phyloP scores from a whole-genome alignment of 352 stramenopile genomes.

The Phytopythium kandeliae region DNA sequence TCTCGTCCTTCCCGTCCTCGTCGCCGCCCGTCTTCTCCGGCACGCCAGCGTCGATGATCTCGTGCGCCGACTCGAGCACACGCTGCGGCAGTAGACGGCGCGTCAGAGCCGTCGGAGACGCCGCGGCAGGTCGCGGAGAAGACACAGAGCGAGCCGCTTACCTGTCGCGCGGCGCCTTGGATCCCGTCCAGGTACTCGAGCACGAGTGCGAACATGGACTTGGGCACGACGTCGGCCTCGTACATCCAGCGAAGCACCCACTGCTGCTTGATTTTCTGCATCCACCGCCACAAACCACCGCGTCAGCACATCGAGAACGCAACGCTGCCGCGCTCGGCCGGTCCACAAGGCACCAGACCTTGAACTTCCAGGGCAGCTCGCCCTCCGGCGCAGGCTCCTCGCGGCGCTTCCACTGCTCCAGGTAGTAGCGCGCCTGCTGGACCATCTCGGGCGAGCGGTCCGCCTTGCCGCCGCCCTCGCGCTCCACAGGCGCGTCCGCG shows the following conservation, averaged over 20 bases:
- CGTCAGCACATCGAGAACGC: too few species aligned
- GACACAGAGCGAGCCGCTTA: conserved; percentile 8
- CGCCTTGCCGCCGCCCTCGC: conserved; percentile 50
- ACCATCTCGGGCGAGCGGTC: conserved; percentile 76
- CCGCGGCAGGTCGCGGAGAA: too few species aligned
- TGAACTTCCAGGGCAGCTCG: conserved; percentile 77
- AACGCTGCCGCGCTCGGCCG: too few species aligned
- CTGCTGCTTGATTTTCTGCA: conserved; percentile 76
- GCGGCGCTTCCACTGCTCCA: conserved; percentile 67
- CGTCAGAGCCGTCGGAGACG: not conserved
- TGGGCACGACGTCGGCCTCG: conserved; percentile 71
- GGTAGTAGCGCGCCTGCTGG: conserved; percentile 76
- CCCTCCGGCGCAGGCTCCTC: conserved; percentile 43
- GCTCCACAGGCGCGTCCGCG: conserved; percentile 16
- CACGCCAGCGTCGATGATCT: conserved; percentile 62
- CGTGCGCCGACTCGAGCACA: conserved; percentile 59
- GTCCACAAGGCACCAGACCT: conserved; percentile 23
- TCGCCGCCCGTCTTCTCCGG: conserved; percentile 42
- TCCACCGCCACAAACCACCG: conserved; percentile 5
- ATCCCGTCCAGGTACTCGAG: conserved; percentile 73
- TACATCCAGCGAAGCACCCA: conserved; percentile 85
- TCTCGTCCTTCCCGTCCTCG: too few species aligned
- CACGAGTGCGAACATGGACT: conserved; percentile 71
- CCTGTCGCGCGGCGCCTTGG: conserved; percentile 53
- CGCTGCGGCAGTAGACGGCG: conserved; percentile 19